A percentile compares a stretch with the other conserved stretches of the same genome.
phyloP scores from a whole-genome alignment of 2,329 filamentous ascomycete species.

The Penicillium hesseltinei region DNA sequence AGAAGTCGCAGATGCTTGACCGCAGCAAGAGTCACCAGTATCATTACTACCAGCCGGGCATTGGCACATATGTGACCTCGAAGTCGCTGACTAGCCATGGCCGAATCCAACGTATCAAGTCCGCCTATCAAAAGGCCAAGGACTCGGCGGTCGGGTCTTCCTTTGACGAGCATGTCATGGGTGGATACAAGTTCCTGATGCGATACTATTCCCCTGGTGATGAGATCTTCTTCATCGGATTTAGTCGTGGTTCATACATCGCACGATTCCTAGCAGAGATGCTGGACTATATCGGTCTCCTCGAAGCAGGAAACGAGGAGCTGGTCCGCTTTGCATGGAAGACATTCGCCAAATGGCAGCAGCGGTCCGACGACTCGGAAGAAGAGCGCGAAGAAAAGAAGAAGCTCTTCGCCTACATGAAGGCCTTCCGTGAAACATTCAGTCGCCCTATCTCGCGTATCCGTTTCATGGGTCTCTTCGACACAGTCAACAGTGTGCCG shows the following conservation, averaged over 20 bases:
- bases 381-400: slow-evolving; percentile 32
- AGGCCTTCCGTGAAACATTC: slow-evolving; percentile 77
- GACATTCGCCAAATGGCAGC: slow-evolving; percentile 45
- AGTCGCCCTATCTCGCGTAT: slow-evolving; percentile 71
- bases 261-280: slow-evolving; percentile 77
- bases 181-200: slow-evolving; percentile 78
- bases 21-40: slow-evolving; percentile 41
- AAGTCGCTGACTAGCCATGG: slow-evolving; percentile 36
- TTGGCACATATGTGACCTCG: slow-evolving; percentile 45
- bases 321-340: slow-evolving; percentile 82
- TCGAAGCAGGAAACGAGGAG: slow-evolving; percentile 80
- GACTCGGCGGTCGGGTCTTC: slow-evolving; percentile 77
- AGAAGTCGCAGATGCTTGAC: slow-evolving; percentile 38
- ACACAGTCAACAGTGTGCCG: slow-evolving; percentile 78
- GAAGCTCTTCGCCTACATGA: slow-evolving; percentile 71
- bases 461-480: slow-evolving; percentile 74
- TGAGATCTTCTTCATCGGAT: slow-evolving; percentile 70
- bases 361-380: slow-evolving; percentile 30
- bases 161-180: slow-evolving; percentile 80
- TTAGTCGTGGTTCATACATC: slow-evolving; percentile 70
- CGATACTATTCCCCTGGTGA: slow-evolving; percentile 62
- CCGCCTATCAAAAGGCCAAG: slow-evolving; percentile 39
- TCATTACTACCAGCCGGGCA: slow-evolving; percentile 47
- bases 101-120: slow-evolving; percentile 54
- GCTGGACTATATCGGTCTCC: slow-evolving; percentile 76